Evolutionary conservation across 1,284 basidiomycete genomes (phyloP), one percentile per base, ranked within the genome.

Genomic region (Moesziomyces sp.): DNA sequence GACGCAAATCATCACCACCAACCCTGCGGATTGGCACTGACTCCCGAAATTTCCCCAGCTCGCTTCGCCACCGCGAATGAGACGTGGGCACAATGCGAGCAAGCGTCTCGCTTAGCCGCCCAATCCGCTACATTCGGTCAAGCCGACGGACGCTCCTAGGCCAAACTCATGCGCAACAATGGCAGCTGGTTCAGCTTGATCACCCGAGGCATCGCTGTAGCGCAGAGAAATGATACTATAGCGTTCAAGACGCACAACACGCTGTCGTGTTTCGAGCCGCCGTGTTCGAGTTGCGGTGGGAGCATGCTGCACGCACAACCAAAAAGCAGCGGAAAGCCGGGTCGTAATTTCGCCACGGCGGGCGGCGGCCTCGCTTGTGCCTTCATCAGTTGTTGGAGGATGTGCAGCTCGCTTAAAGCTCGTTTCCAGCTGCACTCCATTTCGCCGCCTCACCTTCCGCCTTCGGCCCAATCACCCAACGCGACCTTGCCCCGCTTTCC

Each of bases 401-500:
- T 53, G 43, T 60, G 50, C 45, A 30, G 53, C 46, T 60, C 52
- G 51, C 52, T 50, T 54, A 60, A 34, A 19, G 24, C 23, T 21
- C 40, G 19, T 43, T 46, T 46, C 43, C 30, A 40, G 38, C 38
- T 40, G 38, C 38, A 40, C 18, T 16, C 16, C 11, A 11, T 5
- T 18, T 44, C 40, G 10, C 30, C 1, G 30, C 30, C 30, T 34
- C 10, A 34, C 30, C 30, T 18, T 50, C 28, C 23, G 48, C 42
- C 48, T 46, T 51, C 45, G 42, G 26, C 28, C 30, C 30, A 34
- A 34, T 34, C 30, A 13, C 6, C 26, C 26, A 34, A 34, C 13
- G 30, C 30, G 30, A 34, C 30, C 48, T 58, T 58, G 56, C 56
- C 56, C 56, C 56, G 56, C 56, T 51, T 46, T 50, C 2, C 18